These are phyloP conservation scores for Neonectria punicea DNA, from an alignment of 2,329 filamentous ascomycete species.

Conservation along the genomic window DNA sequence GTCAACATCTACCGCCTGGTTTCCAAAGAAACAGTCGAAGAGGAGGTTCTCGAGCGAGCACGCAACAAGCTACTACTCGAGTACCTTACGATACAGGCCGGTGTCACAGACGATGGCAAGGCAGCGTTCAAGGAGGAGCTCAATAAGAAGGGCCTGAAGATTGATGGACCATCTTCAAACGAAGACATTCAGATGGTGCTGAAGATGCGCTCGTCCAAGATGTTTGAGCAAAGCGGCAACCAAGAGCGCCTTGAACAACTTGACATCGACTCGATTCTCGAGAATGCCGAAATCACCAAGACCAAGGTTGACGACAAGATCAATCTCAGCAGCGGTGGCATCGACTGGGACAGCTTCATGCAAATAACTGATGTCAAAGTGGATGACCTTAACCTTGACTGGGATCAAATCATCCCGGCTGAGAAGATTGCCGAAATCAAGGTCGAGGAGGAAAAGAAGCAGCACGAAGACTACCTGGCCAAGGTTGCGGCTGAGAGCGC, in stretches of 20 bases:
- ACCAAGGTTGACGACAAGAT: slow-evolving; percentile 95
- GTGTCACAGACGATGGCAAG: slow-evolving; percentile 94
- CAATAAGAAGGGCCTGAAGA: slow-evolving; percentile 78
- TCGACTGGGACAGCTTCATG: slow-evolving; percentile 91
- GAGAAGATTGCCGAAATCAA: slow-evolving; percentile 92
- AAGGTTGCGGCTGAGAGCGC: slow-evolving; percentile 86
- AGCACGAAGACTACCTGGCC: slow-evolving; percentile 84
- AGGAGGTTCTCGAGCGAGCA: slow-evolving; percentile 95
- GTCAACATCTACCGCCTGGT: slow-evolving; percentile 97
- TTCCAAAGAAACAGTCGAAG: slow-evolving; percentile 97
- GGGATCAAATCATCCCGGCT: slow-evolving; percentile 98
- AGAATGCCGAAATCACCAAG: slow-evolving; percentile 96
- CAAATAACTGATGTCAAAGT: slow-evolving; percentile 99
- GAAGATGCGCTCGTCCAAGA: slow-evolving; percentile 97
- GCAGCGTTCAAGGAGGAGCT: slow-evolving; percentile 80
- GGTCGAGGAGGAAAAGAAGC: slow-evolving; percentile 85
- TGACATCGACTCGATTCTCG: slow-evolving; percentile 96
- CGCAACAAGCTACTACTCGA: slow-evolving; percentile 98
- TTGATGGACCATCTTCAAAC: slow-evolving; percentile 85
- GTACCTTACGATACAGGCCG: slow-evolving; percentile 96
- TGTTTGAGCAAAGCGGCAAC: slow-evolving; percentile 98
- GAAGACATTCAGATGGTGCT: slow-evolving; percentile 97
- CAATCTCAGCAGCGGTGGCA: slow-evolving; percentile 86
- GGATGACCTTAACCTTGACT: slow-evolving; percentile 81
- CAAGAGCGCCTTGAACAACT: slow-evolving; percentile 96